Evolutionary conservation across 1,284 basidiomycete genomes (phyloP).

Genomic region (Agroathelia rolfsii): DNA sequence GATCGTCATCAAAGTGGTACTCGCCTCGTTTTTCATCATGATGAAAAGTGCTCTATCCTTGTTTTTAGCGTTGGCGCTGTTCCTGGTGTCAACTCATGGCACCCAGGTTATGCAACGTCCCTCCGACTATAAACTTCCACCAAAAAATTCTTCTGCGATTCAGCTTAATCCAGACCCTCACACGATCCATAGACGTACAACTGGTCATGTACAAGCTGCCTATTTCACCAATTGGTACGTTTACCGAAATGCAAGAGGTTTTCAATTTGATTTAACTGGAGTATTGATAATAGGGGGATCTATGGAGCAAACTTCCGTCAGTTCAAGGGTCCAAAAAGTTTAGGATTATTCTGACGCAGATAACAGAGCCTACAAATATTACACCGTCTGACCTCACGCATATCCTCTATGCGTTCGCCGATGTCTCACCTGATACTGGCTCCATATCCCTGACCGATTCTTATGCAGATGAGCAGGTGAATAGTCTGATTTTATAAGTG

Average conservation of each 20-base stretch:
- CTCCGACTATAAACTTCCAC: constrained; percentile 32
- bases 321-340: constrained; percentile 14
- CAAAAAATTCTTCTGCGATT: constrained; percentile 26
- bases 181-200: constrained; percentile 35
- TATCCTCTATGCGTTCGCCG: constrained; percentile 81
- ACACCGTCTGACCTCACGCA: constrained; percentile 53
- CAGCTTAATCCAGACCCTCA: constrained; percentile 28
- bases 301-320: constrained; percentile 73
- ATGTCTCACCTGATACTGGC: constrained; percentile 61
- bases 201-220: constrained; percentile 42
- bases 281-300: constrained; percentile 51
- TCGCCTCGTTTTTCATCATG: no score
- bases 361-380: constrained; percentile 49
- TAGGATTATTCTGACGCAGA: constrained; percentile 6
- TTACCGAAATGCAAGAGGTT: constrained; percentile 3
- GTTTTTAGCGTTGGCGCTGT: no score
- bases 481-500: constrained; percentile 9
- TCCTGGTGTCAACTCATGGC: constrained; percentile 21
- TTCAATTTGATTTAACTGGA: constrained; percentile 14
- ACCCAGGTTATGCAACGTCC: constrained; percentile 52
- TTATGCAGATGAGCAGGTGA: constrained; percentile 76
- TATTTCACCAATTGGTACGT: constrained; percentile 61
- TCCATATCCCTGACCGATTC: constrained; percentile 64
- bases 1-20: no score
- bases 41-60: no score